phyloP scores from a whole-genome alignment of 2,329 filamentous ascomycete genomes.

The Dothistroma pini region DNA sequence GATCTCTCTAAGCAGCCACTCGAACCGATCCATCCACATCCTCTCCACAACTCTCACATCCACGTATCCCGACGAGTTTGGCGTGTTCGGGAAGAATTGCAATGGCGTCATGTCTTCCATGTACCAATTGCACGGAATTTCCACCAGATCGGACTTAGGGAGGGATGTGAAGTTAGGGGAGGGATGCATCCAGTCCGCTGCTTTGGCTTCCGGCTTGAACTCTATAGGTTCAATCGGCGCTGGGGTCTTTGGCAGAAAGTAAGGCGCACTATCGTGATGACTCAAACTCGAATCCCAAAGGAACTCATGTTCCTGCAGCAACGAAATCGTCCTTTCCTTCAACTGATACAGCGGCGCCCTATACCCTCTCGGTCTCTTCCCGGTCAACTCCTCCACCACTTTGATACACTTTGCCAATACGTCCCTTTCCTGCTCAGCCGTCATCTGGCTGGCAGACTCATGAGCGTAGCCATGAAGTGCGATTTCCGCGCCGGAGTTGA shows the following conservation, averaged over 20 bases:
- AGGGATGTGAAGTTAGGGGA: slow-evolving; percentile 33
- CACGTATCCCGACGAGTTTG: slow-evolving; percentile 57
- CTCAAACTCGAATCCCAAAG: slow-evolving; percentile 52
- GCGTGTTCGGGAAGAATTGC: slow-evolving; percentile 45
- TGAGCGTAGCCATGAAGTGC: slow-evolving; percentile 51
- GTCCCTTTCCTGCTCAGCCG: slow-evolving; percentile 48
- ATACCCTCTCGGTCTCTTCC: slow-evolving; percentile 48
- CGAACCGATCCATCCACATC: slow-evolving; percentile 59
- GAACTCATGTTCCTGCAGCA: slow-evolving; percentile 49
- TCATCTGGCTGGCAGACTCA: slow-evolving; percentile 47
- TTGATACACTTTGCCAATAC: slow-evolving; percentile 49
- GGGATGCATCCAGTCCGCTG: slow-evolving; percentile 47
- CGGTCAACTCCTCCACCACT: slow-evolving; percentile 43
- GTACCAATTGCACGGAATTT: slow-evolving; percentile 52
- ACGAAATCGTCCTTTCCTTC: slow-evolving; percentile 46
- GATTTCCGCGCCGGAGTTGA: slow-evolving; percentile 53
- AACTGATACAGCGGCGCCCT: slow-evolving; percentile 52
- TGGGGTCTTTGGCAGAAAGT: slow-evolving; percentile 43
- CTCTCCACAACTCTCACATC: slow-evolving; percentile 55
- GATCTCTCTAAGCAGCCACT: slow-evolving; percentile 43
- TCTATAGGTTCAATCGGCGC: slow-evolving; percentile 41
- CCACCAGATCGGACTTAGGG: slow-evolving; percentile 38
- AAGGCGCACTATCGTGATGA: slow-evolving; percentile 50
- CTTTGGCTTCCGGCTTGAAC: slow-evolving; percentile 38
- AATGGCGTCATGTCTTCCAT: slow-evolving; percentile 51